Evolutionary conservation across 2,329 filamentous ascomycete species (phyloP), one percentile per base, ranked within the genome.

Genomic region (Calonectria hawksworthii): DNA sequence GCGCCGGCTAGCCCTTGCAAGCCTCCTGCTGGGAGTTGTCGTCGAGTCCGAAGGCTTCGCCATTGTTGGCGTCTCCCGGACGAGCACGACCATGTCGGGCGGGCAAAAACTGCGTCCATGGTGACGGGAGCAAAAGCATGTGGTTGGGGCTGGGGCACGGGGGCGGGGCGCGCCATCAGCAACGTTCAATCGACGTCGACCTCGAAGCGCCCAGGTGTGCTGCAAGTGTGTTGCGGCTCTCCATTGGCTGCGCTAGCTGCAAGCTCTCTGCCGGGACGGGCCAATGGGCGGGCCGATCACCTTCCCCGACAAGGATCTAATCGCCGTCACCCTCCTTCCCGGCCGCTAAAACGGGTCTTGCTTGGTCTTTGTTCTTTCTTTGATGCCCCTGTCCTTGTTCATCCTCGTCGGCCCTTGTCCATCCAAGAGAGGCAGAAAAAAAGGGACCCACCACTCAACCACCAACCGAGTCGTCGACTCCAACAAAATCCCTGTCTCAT

Each of bases 251-350:
- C 50, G 68, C 70, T 72, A 78, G 70, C 75, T 80, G 75, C 79
- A 80, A 77, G 79, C 77, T 79, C 76, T 81, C 70, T 75, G 70
- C 61, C 74, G 74, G 75, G 66, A 75, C 67, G 72, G 76, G 74
- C 84, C 84, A 85, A 85, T 85, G 77, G 82, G 77, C 76, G 74
- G 74, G 72, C 68, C 76, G 77, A 85, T 85, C 84, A 86, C 83
- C 75, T 75, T 78, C 70, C 73, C 47, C 73, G 75, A 75, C 84
- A 85, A 78, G 84, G 83, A 79, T 82, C 78, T 82, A 82, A 83
- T 85, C 83, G 83, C 83, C 56, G 56, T 63, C 56, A 63, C 56
- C 79, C 76, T 78, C 77, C 78, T 78, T 80, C 78, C 78, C 79
- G 79, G 79, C 75, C 79, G 73, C 73, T 75, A 75, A 69, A 79